Base-by-base conservation (phyloP, 768 basidiomycete genomes). In the Leccinum variicolor region DNA sequence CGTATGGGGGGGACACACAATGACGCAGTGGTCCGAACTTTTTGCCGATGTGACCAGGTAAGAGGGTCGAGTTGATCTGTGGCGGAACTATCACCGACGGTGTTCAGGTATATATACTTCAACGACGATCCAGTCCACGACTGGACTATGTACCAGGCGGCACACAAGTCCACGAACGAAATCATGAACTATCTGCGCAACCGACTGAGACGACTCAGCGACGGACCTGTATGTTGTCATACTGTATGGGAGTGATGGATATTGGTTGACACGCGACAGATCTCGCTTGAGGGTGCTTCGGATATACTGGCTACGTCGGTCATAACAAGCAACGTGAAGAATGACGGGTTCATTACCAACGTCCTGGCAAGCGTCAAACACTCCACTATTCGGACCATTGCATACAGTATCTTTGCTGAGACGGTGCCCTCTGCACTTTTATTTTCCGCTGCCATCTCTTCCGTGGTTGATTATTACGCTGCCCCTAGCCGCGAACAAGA, bases 381-480 rank as follows among this genome's bases (percentile, higher is more conserved):
- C 14, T 29, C 50, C 26, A 67, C 58, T 33, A 63, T 58, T 57
- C 71, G 60, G 68, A 56, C 78, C 23, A 66, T 85, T n/a, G 77
- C 83, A 1, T 69, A 73, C n/a, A 73, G 75, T 26, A 71, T 84
- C 8, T 81, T 88, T 61, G 75, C 78, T 8, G 80, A 84, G 49
- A 66, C 78, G 15, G 77, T 87, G 13, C 83, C 84, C 6, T 83
- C 83, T 15, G 78, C 81, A 3, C 73, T 82, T 0, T 65, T 81
- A 6, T 86, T 82, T 72, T 83, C 84, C 1, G 76, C 83, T 52
- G 77, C 79, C 11, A 68, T 88, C 43, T 75, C 81, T 3, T 78
- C 81, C 54, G 77, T 86, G 23, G 74, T 90, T 50, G 75, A 87
- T 64, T 86, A 82, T 70, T 89, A 83, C 62, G 71, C 88, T 14